phyloP scores from a whole-genome alignment of 371 early-diverging fungal species.

The Circinella umbellata region DNA sequence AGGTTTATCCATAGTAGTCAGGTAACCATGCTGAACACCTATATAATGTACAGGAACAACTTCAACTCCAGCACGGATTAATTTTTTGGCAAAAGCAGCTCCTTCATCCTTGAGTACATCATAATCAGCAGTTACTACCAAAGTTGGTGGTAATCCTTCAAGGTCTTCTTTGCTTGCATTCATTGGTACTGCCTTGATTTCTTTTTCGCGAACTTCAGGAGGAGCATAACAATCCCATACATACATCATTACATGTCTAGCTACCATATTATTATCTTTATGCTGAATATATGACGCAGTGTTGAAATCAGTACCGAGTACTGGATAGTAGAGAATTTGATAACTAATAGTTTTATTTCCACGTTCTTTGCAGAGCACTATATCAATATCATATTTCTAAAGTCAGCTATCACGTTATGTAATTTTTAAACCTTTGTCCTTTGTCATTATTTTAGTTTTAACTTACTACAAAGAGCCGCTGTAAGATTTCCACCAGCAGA shows the following conservation, averaged over 20 bases:
- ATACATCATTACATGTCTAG: conserved; percentile 1
- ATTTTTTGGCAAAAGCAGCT: conserved; percentile 27
- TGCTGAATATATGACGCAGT: conserved; percentile 8
- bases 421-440: too few species aligned
- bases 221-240: conserved; percentile 1
- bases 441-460: background rate
- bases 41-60: conserved; percentile 24
- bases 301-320: conserved; percentile 15
- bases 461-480: conserved; percentile 29
- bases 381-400: background rate
- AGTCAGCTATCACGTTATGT: background rate
- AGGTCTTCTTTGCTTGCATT: conserved; percentile 28
- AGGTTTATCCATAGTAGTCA: conserved; percentile 15
- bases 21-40: conserved; percentile 29
- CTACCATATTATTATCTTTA: background rate
- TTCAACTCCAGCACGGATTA: conserved; percentile 33
- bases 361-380: conserved; percentile 21
- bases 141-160: conserved; percentile 35
- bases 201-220: background rate
- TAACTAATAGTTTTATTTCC: conserved; percentile 6
- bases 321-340: conserved; percentile 18
- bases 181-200: conserved; percentile 22
- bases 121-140: conserved; percentile 36
- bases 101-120: conserved; percentile 44
- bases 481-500: conserved; percentile 44